phyloP scores from a whole-genome alignment of 805 yeast species.

The Metschnikowia chrysomelidarum region DNA sequence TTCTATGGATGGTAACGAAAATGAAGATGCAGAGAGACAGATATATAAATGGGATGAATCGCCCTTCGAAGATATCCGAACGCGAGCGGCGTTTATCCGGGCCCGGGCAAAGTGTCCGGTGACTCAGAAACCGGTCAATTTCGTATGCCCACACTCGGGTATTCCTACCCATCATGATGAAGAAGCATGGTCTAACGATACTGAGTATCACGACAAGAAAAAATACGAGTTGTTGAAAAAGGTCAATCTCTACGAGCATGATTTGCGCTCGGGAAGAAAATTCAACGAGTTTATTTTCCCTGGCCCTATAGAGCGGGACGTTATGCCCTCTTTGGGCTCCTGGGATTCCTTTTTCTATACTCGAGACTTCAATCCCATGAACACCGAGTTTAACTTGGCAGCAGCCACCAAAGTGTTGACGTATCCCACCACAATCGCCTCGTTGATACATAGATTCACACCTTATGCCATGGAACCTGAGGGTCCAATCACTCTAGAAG shows the following conservation, averaged over 20 bases:
- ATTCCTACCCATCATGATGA: conserved; percentile 93
- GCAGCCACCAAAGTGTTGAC: conserved; percentile 93
- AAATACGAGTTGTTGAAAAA: conserved; percentile 74
- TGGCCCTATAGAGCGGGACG: conserved; percentile 69
- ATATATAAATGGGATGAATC: conserved; percentile 84
- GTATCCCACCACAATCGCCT: conserved; percentile 87
- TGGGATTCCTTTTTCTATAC: conserved; percentile 97
- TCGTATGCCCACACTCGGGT: conserved; percentile 90
- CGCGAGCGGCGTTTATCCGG: conserved; percentile 87
- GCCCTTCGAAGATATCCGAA: conserved; percentile 82
- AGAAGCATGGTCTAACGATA: conserved; percentile 86
- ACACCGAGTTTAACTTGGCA: conserved; percentile 92
- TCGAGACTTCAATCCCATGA: conserved; percentile 91
- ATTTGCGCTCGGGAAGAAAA: conserved; percentile 86
- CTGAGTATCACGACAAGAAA: conserved; percentile 62
- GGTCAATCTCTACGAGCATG: conserved; percentile 93
- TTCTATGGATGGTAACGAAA: conserved; percentile 32
- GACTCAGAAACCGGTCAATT: conserved; percentile 74
- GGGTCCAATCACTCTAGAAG: conserved; percentile 89
- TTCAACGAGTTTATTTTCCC: conserved; percentile 98
- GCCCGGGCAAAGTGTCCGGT: conserved; percentile 90
- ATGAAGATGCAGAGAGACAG: conserved; percentile 27
- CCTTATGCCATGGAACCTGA: conserved; percentile 80
- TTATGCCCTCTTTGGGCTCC: conserved; percentile 67
- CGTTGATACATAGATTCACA: conserved; percentile 77